These are phyloP conservation scores for Acanthamoeba polyphaga DNA, from an alignment of 208 protist species.

Conservation along the genomic window DNA sequence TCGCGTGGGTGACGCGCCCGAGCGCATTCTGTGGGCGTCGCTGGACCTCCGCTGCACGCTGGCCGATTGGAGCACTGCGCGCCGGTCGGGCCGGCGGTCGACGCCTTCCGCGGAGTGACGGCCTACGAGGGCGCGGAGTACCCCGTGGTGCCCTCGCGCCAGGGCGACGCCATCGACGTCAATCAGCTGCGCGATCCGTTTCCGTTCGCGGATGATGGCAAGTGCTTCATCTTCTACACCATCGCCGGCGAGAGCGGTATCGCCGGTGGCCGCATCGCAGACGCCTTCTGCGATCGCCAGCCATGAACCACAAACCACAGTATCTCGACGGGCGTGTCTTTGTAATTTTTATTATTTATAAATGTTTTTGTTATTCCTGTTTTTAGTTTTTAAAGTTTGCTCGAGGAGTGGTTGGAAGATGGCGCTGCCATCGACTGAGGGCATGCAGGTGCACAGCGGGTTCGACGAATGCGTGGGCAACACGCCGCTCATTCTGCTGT, in stretches of 20 bases:
- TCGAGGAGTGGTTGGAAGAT: background rate
- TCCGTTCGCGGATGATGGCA: background rate
- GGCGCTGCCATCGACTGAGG: background rate
- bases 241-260: background rate
- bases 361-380: background rate
- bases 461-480: slow-evolving; percentile 78
- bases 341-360: no score
- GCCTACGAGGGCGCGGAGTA: background rate
- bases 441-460: background rate
- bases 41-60: background rate
- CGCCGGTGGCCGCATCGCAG: background rate
- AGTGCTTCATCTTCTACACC: background rate
- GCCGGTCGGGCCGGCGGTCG: no score
- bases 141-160: background rate
- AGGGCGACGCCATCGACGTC: background rate
- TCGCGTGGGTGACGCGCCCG: background rate
- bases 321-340: no score
- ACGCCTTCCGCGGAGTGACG: background rate
- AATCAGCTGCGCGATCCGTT: background rate
- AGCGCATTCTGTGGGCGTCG: background rate
- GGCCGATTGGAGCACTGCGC: background rate
- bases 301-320: no score
- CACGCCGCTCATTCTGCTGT: slow-evolving; percentile 85
- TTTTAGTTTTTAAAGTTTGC: background rate
- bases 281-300: background rate